Percentiles rank a stretch among this genome's conserved stretches.
Evolutionary conservation across 2,329 filamentous ascomycete genomes (phyloP).

Genomic region (Zymoseptoria crescenta): DNA sequence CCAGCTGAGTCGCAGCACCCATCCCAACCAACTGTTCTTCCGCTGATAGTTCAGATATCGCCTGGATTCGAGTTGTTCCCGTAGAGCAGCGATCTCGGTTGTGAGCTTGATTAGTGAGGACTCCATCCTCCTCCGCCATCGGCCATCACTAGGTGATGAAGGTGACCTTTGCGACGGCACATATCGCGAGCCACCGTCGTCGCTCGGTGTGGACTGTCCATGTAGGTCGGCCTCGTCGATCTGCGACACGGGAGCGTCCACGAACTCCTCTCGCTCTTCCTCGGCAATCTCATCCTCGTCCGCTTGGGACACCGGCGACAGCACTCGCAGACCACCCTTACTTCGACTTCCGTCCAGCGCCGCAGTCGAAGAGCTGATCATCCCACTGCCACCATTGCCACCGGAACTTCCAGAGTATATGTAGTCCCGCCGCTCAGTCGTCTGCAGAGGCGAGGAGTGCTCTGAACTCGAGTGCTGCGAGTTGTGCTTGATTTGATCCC

Average conservation of each 20-base stretch:
- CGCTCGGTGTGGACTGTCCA: conserved; percentile 12
- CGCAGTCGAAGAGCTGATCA: conserved; percentile 21
- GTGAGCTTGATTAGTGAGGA: conserved; percentile 80
- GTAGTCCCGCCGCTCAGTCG: conserved; percentile 29
- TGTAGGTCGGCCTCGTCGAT: conserved; percentile 30
- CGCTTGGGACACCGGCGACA: conserved; percentile 77
- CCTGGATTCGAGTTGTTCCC: conserved; percentile 79
- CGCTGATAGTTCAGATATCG: conserved; percentile 62
- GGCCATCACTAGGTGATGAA: conserved; percentile 35
- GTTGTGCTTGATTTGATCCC: conserved; percentile 91
- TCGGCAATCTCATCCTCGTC: conserved; percentile 33
- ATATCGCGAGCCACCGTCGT: conserved; percentile 10
- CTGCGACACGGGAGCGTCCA: conserved; percentile 42
- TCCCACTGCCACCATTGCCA: conserved; percentile 13
- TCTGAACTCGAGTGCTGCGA: conserved; percentile 26
- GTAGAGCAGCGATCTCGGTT: conserved; percentile 80
- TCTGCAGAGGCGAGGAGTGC: conserved; percentile 23
- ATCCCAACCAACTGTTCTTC: conserved; percentile 57
- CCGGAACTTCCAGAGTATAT: conserved; percentile 20
- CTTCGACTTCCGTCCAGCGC: conserved; percentile 19
- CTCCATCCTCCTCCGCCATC: conserved; percentile 78
- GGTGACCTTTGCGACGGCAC: conserved; percentile 5
- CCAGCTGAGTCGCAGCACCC: conserved; percentile 66
- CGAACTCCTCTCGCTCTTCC: conserved; percentile 38
- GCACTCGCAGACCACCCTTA: conserved; percentile 42